These are phyloP conservation scores for Dioscorea dumetorum DNA, from an alignment of 106 monocot species.

Conservation along the genomic window DNA sequence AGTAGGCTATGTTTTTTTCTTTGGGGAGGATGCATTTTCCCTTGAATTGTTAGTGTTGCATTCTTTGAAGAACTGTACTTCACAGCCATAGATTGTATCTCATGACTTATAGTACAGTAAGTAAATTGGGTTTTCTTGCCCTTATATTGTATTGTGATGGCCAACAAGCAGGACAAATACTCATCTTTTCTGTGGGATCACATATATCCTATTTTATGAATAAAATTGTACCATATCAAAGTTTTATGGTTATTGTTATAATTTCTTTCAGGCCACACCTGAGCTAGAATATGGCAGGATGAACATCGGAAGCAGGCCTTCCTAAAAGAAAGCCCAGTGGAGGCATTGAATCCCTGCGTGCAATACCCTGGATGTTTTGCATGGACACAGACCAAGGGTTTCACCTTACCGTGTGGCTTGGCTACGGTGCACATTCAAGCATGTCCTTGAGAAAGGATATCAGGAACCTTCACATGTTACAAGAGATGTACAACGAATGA, in stretches of 20 bases:
- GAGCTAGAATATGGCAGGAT: conserved; percentile 96
- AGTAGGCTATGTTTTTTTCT: too few relatives aligned
- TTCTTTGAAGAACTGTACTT: too few relatives aligned
- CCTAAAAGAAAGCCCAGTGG: conserved; percentile 95
- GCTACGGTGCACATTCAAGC: conserved; percentile 85
- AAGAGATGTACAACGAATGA: conserved; percentile 95
- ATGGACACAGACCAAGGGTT: conserved; percentile 98
- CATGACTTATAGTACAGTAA: too few relatives aligned
- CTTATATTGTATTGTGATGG: too few relatives aligned
- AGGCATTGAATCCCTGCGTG: conserved; percentile 93
- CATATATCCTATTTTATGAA: not conserved
- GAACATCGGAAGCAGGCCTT: conserved; percentile 97
- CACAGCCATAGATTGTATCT: too few relatives aligned
- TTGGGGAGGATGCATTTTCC: too few relatives aligned
- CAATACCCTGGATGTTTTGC: conserved; percentile 99
- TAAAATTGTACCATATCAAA: not conserved
- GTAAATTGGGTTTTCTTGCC: too few relatives aligned
- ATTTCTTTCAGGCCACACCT: conserved; percentile 71
- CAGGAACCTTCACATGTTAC: conserved; percentile 55
- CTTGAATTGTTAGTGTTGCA: too few relatives aligned
- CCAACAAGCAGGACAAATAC: not conserved
- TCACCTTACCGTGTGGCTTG: conserved; percentile 99
- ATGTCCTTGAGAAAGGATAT: conserved; percentile 60
- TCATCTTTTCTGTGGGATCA: not conserved
- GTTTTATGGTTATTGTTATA: not conserved